Base-by-base conservation (phyloP, 1,139 yeast genomes). In the Protomyces arabidopsidicola region DNA sequence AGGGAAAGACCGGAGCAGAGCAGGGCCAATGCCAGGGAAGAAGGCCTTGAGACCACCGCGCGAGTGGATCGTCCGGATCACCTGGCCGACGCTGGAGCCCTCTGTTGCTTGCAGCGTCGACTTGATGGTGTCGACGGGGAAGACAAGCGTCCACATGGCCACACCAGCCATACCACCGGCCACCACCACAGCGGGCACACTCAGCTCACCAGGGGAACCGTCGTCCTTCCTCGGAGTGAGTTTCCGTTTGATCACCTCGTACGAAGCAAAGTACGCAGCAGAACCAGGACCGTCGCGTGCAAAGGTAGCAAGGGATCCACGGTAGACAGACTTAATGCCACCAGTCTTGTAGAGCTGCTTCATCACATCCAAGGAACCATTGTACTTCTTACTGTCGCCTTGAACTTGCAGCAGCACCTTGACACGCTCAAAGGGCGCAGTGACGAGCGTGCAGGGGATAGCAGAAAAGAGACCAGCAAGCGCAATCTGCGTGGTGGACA, bases 271-370 rank as follows among this genome's bases (percentile, higher is more conserved):
- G 77, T 93, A 93, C 39, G 90, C 80, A 0, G 98, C 98, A n/a
- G 96, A 87, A 2, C 98, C 98, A 0, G 98, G 98, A 10, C 98
- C 98, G 73, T 93, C 98, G 76, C 98, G 85, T 16, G 96, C 95
- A 69, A 93, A 78, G 0, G 98, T 93, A 4, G 97, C 97, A 27
- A 81, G 82, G 0, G 97, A 87, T 20, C 98, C 98, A 75, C 89
- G 88, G 78, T 89, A 91, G 55, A 93, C 82, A 5, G 98, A 90
- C 68, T 82, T 77, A 53, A 91, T 70, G 54, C 98, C 98, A 45
- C 97, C 98, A 58, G 87, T 84, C 64, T 79, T 80, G 72, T 90
- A 84, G 73, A 93, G 83, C 71, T 85, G 85, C 68, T 78, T 80
- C 54, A 90, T 85, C 1, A 87, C 90, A 36, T 84, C 81, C 38